These are phyloP conservation scores for Verticillium zaregamsianum DNA, from an alignment of 2,329 filamentous ascomycete species.

Conservation along the genomic window DNA sequence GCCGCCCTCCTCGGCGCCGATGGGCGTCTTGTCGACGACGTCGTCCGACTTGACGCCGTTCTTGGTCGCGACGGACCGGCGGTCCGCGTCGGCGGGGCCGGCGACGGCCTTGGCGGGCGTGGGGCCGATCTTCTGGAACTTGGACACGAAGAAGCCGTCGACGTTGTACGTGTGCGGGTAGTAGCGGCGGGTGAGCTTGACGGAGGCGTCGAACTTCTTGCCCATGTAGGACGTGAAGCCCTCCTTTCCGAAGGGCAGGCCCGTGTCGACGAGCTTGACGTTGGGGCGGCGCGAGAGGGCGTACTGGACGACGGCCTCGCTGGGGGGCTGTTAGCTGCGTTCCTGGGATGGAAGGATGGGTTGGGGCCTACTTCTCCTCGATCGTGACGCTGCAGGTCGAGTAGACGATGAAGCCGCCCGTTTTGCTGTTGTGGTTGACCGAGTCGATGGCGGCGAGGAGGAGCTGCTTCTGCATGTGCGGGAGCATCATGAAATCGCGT, in stretches of 20 bases:
- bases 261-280: constrained; percentile 87
- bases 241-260: constrained; percentile 83
- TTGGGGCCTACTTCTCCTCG: constrained; percentile 58
- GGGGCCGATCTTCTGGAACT: constrained; percentile 88
- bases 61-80: constrained; percentile 15
- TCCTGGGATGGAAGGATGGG: background rate
- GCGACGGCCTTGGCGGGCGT: constrained; percentile 52
- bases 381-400: constrained; percentile 94
- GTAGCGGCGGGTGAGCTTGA: constrained; percentile 80
- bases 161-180: constrained; percentile 93
- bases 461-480: constrained; percentile 92
- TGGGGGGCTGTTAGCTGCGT: constrained; percentile 24
- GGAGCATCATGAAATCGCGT: constrained; percentile 85
- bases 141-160: constrained; percentile 97
- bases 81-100: constrained; percentile 33
- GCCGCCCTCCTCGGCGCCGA: constrained; percentile 41
- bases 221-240: constrained; percentile 89
- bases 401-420: constrained; percentile 92
- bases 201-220: constrained; percentile 82
- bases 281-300: constrained; percentile 88
- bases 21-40: constrained; percentile 66
- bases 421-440: constrained; percentile 85
- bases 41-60: constrained; percentile 29
- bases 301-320: constrained; percentile 92
- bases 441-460: constrained; percentile 92